phyloP scores from a whole-genome alignment of 768 basidiomycete genomes.

The Sarcodon aspratus region DNA sequence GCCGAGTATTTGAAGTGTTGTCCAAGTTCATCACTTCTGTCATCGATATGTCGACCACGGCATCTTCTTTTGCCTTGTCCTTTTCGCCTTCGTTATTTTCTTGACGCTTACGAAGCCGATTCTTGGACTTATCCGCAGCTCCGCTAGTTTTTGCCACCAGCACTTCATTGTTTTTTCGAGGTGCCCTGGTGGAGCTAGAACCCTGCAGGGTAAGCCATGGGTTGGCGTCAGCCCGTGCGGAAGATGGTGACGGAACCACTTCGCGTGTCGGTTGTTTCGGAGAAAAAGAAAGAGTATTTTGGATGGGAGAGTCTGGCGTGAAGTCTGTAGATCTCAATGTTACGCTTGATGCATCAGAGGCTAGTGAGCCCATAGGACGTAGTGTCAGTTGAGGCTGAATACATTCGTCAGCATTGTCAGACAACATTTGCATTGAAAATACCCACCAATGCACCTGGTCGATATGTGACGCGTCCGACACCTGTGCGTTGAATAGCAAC shows the following conservation, averaged over 20 bases:
- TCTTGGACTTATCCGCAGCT: slow-evolving; percentile 51
- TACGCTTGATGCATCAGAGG: slow-evolving; percentile 55
- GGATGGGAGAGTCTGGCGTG: slow-evolving; percentile 22
- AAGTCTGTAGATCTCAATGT: slow-evolving; percentile 52
- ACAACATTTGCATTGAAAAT: neutral
- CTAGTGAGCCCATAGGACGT: slow-evolving; percentile 19
- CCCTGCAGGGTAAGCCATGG: slow-evolving; percentile 61
- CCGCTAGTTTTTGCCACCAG: slow-evolving; percentile 58
- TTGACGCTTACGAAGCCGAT: slow-evolving; percentile 58
- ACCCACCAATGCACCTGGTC: slow-evolving; percentile 33
- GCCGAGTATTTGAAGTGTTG: neutral
- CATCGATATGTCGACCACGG: slow-evolving; percentile 64
- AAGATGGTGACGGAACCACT: neutral
- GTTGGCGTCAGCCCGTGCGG: slow-evolving; percentile 28
- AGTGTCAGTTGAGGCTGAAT: neutral
- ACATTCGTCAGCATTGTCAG: neutral
- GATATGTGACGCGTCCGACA: slow-evolving; percentile 47
- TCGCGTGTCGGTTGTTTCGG: too few species aligned
- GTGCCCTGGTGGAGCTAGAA: slow-evolving; percentile 27
- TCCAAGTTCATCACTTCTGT: slow-evolving; percentile 31
- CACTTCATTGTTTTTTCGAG: slow-evolving; percentile 67
- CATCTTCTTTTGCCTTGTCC: slow-evolving; percentile 60
- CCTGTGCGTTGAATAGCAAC: slow-evolving; percentile 46
- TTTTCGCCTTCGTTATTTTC: slow-evolving; percentile 46
- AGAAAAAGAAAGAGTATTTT: too few species aligned